Evolutionary conservation across 108 stramenopile genomes (phyloP).

Genomic region (Thalassiosira profunda): DNA sequence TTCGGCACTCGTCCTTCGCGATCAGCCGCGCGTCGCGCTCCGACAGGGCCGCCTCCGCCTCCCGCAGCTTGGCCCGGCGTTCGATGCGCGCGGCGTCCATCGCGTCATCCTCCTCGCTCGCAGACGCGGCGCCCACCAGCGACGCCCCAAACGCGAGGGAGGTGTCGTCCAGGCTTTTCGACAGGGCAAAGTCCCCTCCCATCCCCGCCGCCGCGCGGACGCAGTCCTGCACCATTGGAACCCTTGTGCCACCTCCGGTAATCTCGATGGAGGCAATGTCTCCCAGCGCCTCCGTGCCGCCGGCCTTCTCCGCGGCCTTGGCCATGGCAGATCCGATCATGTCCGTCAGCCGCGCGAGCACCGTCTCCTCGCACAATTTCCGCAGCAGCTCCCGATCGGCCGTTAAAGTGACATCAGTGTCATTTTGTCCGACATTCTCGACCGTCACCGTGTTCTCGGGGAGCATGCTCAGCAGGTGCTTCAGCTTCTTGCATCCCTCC

Average conservation of each 20-base stretch:
- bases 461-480: conserved; percentile 58
- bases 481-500: conserved; percentile 49
- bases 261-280: conserved; percentile 40
- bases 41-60: conserved; percentile 41
- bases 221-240: conserved; percentile 61
- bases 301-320: conserved; percentile 19
- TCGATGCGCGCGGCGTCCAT: conserved; percentile 7
- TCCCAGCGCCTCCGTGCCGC: background rate
- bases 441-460: conserved; percentile 52
- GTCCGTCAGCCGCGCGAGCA: conserved; percentile 13
- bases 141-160: conserved; percentile 59
- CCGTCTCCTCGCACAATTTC: conserved; percentile 29
- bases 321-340: conserved; percentile 33
- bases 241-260: conserved; percentile 59
- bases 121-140: background rate
- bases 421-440: conserved; percentile 48
- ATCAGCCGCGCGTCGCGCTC: conserved; percentile 33
- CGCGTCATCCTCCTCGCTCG: background rate
- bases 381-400: conserved; percentile 30
- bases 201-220: conserved; percentile 22
- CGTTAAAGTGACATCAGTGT: conserved; percentile 40
- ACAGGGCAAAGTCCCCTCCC: conserved; percentile 31
- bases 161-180: conserved; percentile 63
- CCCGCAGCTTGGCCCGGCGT: conserved; percentile 17
- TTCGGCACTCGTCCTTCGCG: conserved; percentile 38